Percentiles rank a stretch among this genome's conserved stretches.
Conservation (phyloP, 345 rosid genomes). For the Adansonia digitata region DNA sequence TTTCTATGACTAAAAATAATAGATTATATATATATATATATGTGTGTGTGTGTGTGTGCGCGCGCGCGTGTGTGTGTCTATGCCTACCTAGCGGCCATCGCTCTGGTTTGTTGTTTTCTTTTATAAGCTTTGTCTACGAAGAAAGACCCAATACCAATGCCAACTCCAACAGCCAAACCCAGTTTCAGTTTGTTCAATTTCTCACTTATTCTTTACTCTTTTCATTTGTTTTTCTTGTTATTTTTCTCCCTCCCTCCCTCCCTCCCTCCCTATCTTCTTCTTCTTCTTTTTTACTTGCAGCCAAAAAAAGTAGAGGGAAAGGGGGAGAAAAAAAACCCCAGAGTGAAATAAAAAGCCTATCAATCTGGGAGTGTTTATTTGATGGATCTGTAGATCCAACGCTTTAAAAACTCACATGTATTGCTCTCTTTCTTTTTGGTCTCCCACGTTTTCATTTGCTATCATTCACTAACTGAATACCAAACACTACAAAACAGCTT, state of each 20-base stretch:
- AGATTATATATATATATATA: background rate
- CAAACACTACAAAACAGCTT: constrained; percentile 13
- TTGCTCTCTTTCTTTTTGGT: constrained; percentile 46
- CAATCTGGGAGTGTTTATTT: constrained; percentile 18
- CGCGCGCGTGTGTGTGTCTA: too few relatives aligned
- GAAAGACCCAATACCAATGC: too few relatives aligned
- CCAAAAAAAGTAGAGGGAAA: background rate
- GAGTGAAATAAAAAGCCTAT: background rate
- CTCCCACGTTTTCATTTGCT: constrained; percentile 39
- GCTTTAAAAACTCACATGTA: constrained; percentile 31
- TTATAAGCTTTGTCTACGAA: constrained; percentile 26
- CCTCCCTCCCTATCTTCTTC: too few relatives aligned
- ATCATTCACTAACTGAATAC: constrained; percentile 29
- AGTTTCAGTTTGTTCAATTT: constrained; percentile 23
- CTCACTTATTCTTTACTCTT: constrained; percentile 20
- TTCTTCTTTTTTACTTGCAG: background rate
- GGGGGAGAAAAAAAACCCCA: background rate
- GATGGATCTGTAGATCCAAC: constrained; percentile 53
- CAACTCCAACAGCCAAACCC: constrained; percentile 17
- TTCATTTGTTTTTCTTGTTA: too few relatives aligned
- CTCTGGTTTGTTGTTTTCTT: constrained; percentile 27
- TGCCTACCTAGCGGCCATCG: constrained; percentile 21
- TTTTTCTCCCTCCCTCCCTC: background rate
- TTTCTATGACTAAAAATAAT: too few relatives aligned
- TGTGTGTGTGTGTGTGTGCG: too few relatives aligned